Conservation (phyloP, 768 basidiomycete genomes). For the Leccinum disarticulatum region DNA sequence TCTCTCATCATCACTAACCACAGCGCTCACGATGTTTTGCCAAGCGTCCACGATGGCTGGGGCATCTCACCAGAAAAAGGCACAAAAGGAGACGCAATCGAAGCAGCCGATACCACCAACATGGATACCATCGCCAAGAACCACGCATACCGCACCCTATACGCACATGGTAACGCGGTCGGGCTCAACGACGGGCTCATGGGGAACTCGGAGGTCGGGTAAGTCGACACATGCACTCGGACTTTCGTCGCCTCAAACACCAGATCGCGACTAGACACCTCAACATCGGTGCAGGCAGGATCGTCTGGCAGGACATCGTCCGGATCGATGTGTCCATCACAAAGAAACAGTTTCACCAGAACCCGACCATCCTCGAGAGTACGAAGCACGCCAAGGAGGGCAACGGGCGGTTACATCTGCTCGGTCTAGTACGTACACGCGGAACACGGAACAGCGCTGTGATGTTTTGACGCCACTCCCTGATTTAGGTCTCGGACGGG, state of each 20-base stretch:
- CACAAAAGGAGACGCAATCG: constrained; percentile 86
- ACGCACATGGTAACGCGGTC: constrained; percentile 89
- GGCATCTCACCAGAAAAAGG: constrained; percentile 70
- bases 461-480: constrained; percentile 5
- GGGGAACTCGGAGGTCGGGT: constrained; percentile 99
- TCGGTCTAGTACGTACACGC: constrained; percentile 66
- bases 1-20: background rate
- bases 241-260: background rate
- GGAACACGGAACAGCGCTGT: background rate
- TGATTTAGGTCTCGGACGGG: constrained; percentile 78
- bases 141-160: constrained; percentile 68
- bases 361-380: constrained; percentile 65
- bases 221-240: constrained; percentile 29
- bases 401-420: constrained; percentile 82
- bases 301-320: constrained; percentile 98
- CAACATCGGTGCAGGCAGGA: constrained; percentile 92
- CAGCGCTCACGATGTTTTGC: background rate
- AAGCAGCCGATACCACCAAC: constrained; percentile 76
- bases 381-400: constrained; percentile 78
- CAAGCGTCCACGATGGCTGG: constrained; percentile 95
- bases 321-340: constrained; percentile 91
- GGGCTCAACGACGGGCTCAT: constrained; percentile 92
- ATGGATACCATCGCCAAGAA: constrained; percentile 87
- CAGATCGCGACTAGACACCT: constrained; percentile 60
- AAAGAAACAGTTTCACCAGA: constrained; percentile 84